Percentiles rank a stretch among this genome's conserved stretches.
Conservation (phyloP, 192 early-diverging fungal genomes). For the Phlyctochytrium arcticum region DNA sequence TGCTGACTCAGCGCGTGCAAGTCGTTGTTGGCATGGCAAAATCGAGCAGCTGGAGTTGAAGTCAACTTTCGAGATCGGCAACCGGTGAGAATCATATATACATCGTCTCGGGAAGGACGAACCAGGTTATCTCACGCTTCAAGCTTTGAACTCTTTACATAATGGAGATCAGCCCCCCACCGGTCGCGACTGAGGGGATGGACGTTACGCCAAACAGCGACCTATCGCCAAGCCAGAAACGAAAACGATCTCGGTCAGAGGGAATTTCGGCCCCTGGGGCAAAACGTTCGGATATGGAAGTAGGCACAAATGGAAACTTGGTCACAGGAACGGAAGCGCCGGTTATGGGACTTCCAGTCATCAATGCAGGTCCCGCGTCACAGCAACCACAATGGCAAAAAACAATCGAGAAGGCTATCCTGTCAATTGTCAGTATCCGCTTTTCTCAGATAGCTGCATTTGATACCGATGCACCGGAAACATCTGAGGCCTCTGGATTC, state of each 20-base stretch:
- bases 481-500: slow-evolving; percentile 78
- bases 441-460: slow-evolving; percentile 73
- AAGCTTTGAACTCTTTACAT: too few relatives aligned
- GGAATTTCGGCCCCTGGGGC: background rate
- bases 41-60: too few relatives aligned
- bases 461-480: slow-evolving; percentile 71
- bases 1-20: too few relatives aligned
- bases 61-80: too few relatives aligned
- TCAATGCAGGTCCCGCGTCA: too few relatives aligned
- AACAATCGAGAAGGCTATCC: slow-evolving; percentile 62
- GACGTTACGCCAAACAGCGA: background rate
- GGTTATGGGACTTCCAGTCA: background rate
- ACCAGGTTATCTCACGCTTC: too few relatives aligned
- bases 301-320: background rate
- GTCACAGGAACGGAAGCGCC: too few relatives aligned
- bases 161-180: too few relatives aligned
- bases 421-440: slow-evolving; percentile 70
- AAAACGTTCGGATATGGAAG: background rate
- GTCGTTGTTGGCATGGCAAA: too few relatives aligned
- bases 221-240: background rate
- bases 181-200: too few relatives aligned
- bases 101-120: too few relatives aligned
- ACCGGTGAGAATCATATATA: too few relatives aligned
- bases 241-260: slow-evolving; percentile 9
- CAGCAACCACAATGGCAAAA: slow-evolving; percentile 56